Evolutionary conservation across 2,329 filamentous ascomycete genomes (phyloP).

Genomic region (Biscogniauxia sp.): DNA sequence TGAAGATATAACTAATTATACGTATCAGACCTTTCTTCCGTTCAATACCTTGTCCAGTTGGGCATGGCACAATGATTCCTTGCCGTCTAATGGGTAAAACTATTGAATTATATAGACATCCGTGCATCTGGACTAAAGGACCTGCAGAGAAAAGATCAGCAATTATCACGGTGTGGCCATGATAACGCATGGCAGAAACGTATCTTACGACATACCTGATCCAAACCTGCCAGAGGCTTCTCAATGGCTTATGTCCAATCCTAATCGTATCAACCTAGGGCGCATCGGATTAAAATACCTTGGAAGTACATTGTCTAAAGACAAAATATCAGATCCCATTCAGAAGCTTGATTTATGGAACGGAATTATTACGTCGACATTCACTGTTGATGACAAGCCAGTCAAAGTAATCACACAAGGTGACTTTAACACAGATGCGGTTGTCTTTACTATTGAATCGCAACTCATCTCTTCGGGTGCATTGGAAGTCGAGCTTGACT

Average conservation of each 20-base stretch:
- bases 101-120: too few species aligned
- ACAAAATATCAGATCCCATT: slow-evolving; percentile 27
- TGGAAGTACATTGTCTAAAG: slow-evolving; percentile 28
- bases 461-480: slow-evolving; percentile 32
- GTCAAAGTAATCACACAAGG: slow-evolving; percentile 37
- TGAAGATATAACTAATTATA: background rate
- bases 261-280: slow-evolving; percentile 43
- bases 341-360: slow-evolving; percentile 40
- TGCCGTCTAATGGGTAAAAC: slow-evolving; percentile 36
- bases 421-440: slow-evolving; percentile 39
- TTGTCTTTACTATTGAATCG: slow-evolving; percentile 38
- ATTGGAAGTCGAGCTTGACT: slow-evolving; percentile 40
- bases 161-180: slow-evolving; percentile 35
- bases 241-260: slow-evolving; percentile 53
- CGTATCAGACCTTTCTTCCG: slow-evolving; percentile 24
- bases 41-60: slow-evolving; percentile 30
- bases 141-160: slow-evolving; percentile 24
- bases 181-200: slow-evolving; percentile 36
- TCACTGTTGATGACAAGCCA: slow-evolving; percentile 29
- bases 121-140: background rate
- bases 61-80: slow-evolving; percentile 31
- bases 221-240: slow-evolving; percentile 37
- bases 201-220: slow-evolving; percentile 39
- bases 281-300: slow-evolving; percentile 40
- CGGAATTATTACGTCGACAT: slow-evolving; percentile 39